Base-by-base conservation (phyloP, 176 grass and related monocot species). In the Eremochloa ophiuroides region DNA sequence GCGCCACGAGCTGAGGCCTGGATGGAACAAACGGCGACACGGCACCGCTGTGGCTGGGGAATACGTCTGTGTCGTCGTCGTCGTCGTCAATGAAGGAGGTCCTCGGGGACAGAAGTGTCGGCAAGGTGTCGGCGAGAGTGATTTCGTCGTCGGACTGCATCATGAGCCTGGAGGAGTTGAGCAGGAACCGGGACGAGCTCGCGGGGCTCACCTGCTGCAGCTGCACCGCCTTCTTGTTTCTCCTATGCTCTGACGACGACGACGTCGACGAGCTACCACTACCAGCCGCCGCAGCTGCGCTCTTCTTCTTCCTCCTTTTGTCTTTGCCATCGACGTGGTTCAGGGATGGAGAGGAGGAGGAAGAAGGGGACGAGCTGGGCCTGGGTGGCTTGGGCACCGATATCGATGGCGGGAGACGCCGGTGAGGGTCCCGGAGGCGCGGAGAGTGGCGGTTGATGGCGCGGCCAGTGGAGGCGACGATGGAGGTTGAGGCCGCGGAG, bases 181-280 rank as follows among this genome's bases (percentile, higher is more conserved):
- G 93, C 42, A 98, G 90, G 81, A 93, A 91, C 80, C 90, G 83
- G 14, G 92, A 94, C 0, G 95, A 98, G 22, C 79, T 80, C 5
- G 66, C 85, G 8, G 92, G 92, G 78, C 89, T 94, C 18, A 68
- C 47, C 4, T 85, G 35, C 30, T 44, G 47, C 70, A 74, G 70
- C 58, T 73, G 28, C 26, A 37, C 11, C 3, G 18, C 33, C 66
- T 42, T 69, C 79, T 70, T 83, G 33, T 73, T 80, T 35, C 40
- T 64, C 64, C 69, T 70, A 17, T 73, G 16, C 17, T n/a, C 44
- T 6, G 35, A 39, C 18, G 18, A 14, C n/a, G n/a, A n/a, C 70
- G 70, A 22, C 43, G 69, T 11, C 69, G 27, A 73, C 2, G 71
- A 73, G 3, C 17, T 22, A 26, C 40, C 23, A 16, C 10, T 20